These are phyloP conservation scores for Beauveria sp. DNA, from an alignment of 2,329 filamentous ascomycete genomes.

Conservation along the genomic window DNA sequence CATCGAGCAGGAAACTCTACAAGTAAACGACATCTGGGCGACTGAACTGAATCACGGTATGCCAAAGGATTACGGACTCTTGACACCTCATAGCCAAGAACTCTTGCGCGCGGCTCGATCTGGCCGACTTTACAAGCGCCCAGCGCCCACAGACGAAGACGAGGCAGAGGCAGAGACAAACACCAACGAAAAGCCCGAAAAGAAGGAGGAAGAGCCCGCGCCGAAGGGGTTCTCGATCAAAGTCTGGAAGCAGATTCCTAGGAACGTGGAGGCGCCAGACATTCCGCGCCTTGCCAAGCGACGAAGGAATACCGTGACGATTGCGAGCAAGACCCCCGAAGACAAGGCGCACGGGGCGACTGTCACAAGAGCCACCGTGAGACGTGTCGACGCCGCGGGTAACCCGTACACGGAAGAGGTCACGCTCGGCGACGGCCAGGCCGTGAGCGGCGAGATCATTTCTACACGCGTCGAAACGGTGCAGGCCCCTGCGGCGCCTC, in stretches of 20 bases:
- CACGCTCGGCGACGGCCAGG: constrained; percentile 70
- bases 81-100: constrained; percentile 73
- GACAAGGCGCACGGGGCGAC: constrained; percentile 42
- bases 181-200: constrained; percentile 45
- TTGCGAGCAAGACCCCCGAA: constrained; percentile 44
- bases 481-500: constrained; percentile 43
- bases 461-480: constrained; percentile 43
- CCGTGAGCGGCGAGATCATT: constrained; percentile 74
- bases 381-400: constrained; percentile 68
- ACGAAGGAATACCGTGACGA: constrained; percentile 52
- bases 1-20: constrained; percentile 52
- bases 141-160: constrained; percentile 53
- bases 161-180: constrained; percentile 43
- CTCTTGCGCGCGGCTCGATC: constrained; percentile 75
- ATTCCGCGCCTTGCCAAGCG: constrained; percentile 53
- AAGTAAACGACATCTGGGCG: constrained; percentile 63
- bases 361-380: constrained; percentile 71
- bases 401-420: constrained; percentile 81
- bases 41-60: constrained; percentile 68
- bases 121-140: constrained; percentile 67
- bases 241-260: constrained; percentile 54
- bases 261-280: constrained; percentile 46
- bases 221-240: constrained; percentile 47
- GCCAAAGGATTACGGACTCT: constrained; percentile 75
- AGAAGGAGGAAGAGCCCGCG: constrained; percentile 55